Evolutionary conservation across 805 yeast genomes (phyloP).

Genomic region (Candida pseudoglaebosa): DNA sequence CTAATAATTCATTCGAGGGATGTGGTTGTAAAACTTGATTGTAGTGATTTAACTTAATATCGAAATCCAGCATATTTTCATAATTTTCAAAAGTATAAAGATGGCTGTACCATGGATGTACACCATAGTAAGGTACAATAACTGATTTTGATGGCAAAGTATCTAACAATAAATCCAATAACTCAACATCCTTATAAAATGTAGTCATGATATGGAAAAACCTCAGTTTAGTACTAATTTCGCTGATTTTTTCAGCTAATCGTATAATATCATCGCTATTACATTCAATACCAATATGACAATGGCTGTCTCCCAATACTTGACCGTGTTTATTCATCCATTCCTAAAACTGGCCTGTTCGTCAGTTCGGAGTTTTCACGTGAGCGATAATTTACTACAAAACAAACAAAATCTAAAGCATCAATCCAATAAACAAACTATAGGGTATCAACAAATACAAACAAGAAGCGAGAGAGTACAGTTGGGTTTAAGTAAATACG

Average conservation of each 20-base stretch:
- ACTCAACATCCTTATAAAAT: slow-evolving; percentile 28
- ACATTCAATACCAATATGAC: slow-evolving; percentile 26
- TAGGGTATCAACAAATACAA: too few species aligned
- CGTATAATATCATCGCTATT: slow-evolving; percentile 7
- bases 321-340: not conserved
- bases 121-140: slow-evolving; percentile 55
- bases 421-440: too few species aligned
- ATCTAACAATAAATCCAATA: slow-evolving; percentile 17
- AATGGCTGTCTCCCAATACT: slow-evolving; percentile 22
- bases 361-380: not conserved
- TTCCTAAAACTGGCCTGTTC: not conserved
- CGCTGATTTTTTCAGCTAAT: slow-evolving; percentile 10
- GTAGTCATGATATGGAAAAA: slow-evolving; percentile 38
- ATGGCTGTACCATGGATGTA: slow-evolving; percentile 93
- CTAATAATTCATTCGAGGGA: slow-evolving; percentile 37
- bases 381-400: not conserved
- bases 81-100: slow-evolving; percentile 38
- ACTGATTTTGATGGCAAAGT: slow-evolving; percentile 10
- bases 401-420: too few species aligned
- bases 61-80: slow-evolving; percentile 5
- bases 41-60: slow-evolving; percentile 54
- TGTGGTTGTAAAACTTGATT: slow-evolving; percentile 40
- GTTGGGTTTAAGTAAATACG: too few species aligned
- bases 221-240: slow-evolving; percentile 2
- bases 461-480: too few species aligned